These are phyloP conservation scores for Croton setiger DNA, from an alignment of 441 rosid species.

Conservation along the genomic window DNA sequence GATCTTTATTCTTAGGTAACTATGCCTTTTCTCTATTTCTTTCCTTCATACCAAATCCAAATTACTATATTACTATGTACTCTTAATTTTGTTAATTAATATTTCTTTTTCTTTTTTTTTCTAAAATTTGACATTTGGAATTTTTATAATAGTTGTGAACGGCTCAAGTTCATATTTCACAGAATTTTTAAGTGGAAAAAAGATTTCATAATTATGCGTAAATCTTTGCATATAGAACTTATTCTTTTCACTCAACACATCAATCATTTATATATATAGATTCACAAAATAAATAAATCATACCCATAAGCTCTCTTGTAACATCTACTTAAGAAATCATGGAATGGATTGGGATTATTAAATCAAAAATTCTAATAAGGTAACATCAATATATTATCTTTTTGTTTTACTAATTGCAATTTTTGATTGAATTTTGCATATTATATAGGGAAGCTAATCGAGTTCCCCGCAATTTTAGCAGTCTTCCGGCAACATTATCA, in stretches of 20 bases:
- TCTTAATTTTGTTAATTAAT: too few relatives aligned
- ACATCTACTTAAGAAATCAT: not conserved
- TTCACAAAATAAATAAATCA: too few relatives aligned
- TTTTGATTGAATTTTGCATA: not conserved
- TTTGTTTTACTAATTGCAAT: not conserved
- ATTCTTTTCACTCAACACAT: not conserved
- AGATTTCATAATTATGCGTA: not conserved
- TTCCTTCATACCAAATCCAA: too few relatives aligned
- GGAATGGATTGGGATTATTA: not conserved
- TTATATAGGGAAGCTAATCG: conserved; percentile 22
- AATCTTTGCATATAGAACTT: not conserved
- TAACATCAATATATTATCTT: not conserved
- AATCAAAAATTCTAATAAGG: not conserved
- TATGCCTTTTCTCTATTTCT: not conserved
- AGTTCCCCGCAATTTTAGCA: not conserved
- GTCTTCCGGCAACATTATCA: not conserved
- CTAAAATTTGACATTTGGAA: too few relatives aligned
- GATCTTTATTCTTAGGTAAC: conserved; percentile 23
- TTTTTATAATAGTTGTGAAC: not conserved
- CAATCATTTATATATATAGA: too few relatives aligned
- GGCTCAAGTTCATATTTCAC: not conserved
- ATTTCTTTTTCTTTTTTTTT: too few relatives aligned
- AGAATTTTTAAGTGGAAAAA: not conserved
- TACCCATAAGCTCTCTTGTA: too few relatives aligned
- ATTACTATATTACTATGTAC: too few relatives aligned